These are phyloP conservation scores for Decorospora gaudefroyi DNA, from an alignment of 2,329 filamentous ascomycete genomes.

Conservation along the genomic window DNA sequence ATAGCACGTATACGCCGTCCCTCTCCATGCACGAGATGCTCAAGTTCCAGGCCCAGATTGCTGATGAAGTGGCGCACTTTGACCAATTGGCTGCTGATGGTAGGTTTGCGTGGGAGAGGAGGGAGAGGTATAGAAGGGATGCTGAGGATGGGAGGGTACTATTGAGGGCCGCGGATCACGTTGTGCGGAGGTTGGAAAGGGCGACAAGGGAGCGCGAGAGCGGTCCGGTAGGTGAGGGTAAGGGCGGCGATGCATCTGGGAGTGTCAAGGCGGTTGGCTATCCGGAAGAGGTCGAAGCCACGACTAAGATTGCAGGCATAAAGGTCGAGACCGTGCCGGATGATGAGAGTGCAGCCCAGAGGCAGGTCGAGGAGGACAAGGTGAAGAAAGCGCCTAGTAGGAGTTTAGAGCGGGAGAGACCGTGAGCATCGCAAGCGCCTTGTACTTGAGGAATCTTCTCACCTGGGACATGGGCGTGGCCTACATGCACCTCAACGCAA, in stretches of 20 bases:
- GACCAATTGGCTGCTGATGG: slow-evolving; percentile 17
- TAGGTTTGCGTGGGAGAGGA: slow-evolving; percentile 11
- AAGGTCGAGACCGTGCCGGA: slow-evolving; percentile 8
- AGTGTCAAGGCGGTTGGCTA: not conserved
- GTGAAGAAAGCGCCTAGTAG: not conserved
- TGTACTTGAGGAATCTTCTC: too few relatives aligned
- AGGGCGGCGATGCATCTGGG: not conserved
- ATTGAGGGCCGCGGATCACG: slow-evolving; percentile 23
- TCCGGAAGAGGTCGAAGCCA: not conserved
- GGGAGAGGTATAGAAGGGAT: slow-evolving; percentile 26
- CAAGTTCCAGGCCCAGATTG: slow-evolving; percentile 19
- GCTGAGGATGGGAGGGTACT: slow-evolving; percentile 30
- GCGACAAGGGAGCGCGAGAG: not conserved
- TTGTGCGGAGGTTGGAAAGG: slow-evolving; percentile 20
- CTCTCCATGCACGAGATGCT: slow-evolving; percentile 28
- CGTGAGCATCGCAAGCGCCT: too few relatives aligned
- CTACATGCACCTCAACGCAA: too few relatives aligned
- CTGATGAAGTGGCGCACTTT: slow-evolving; percentile 25
- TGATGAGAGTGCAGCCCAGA: too few relatives aligned
- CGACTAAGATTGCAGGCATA: not conserved
- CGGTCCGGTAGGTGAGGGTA: not conserved
- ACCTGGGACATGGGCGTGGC: too few relatives aligned
- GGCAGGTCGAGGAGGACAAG: not conserved
- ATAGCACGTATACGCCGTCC: slow-evolving; percentile 19
- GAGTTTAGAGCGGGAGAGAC: slow-evolving; percentile 1